A percentile compares a stretch with the other conserved stretches of the same genome.
Conservation (phyloP, 1,284 basidiomycete genomes). For the Cutaneotrichosporon sp. region DNA sequence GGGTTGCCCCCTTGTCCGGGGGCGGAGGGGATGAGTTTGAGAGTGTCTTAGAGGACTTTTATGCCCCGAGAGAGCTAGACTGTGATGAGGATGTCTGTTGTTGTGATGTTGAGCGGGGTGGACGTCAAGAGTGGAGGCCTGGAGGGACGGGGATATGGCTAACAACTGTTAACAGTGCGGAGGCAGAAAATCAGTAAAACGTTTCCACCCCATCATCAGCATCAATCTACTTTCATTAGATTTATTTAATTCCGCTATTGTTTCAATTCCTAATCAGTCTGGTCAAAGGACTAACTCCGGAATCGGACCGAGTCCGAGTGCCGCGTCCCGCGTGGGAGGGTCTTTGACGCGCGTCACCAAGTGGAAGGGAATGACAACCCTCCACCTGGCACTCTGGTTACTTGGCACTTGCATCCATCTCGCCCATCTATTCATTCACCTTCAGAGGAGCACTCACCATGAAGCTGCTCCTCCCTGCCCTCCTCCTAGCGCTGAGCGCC, state of each 20-base stretch:
- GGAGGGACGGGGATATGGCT: background rate
- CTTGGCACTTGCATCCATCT: background rate
- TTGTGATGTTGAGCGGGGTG: conserved; percentile 20
- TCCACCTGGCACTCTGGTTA: background rate
- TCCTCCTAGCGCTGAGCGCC: conserved; percentile 21
- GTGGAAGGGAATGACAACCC: background rate
- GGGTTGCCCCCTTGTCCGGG: background rate
- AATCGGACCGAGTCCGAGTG: background rate
- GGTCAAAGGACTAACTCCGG: background rate
- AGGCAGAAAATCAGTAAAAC: background rate
- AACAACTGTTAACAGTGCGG: background rate
- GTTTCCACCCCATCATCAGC: background rate
- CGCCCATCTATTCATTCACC: background rate
- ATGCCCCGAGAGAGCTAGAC: background rate
- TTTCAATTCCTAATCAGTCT: background rate
- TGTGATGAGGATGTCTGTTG: background rate
- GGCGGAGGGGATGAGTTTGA: background rate
- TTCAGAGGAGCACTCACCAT: conserved; percentile 17
- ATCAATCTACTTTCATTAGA: background rate
- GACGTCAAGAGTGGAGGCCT: conserved; percentile 52
- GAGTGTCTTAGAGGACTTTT: background rate
- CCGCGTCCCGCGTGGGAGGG: too few relatives aligned
- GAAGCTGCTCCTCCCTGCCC: conserved; percentile 18
- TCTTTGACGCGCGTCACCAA: background rate
- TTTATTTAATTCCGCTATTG: background rate